Evolutionary conservation across 1,139 yeast species (phyloP).

Genomic region (Lodderomyces oxycetoniae): DNA sequence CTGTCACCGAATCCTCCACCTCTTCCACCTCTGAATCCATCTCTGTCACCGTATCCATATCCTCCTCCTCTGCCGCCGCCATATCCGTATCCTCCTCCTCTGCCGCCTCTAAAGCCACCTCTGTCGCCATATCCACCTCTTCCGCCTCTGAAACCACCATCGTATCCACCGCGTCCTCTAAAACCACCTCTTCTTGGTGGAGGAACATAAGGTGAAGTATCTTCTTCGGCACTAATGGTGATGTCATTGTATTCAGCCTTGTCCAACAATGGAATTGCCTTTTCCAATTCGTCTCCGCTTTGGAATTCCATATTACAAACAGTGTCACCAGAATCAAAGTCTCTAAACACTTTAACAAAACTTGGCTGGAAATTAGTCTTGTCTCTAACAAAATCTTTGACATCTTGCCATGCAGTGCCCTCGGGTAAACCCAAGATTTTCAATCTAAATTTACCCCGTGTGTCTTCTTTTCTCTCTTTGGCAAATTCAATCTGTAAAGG

Average conservation of each 20-base stretch:
- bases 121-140: slow-evolving; percentile 41
- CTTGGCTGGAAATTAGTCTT: slow-evolving; percentile 61
- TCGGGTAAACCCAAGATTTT: slow-evolving; percentile 66
- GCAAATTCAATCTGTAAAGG: slow-evolving; percentile 66
- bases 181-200: slow-evolving; percentile 51
- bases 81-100: slow-evolving; percentile 33
- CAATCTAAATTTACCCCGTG: slow-evolving; percentile 70
- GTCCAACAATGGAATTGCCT: slow-evolving; percentile 64
- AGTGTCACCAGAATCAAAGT: slow-evolving; percentile 55
- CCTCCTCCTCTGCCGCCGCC: no score
- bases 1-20: slow-evolving; percentile 40
- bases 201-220: slow-evolving; percentile 70
- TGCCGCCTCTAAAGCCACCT: slow-evolving; percentile 41
- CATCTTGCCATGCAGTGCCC: slow-evolving; percentile 79
- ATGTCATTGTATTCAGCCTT: slow-evolving; percentile 70
- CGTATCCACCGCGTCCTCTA: slow-evolving; percentile 38
- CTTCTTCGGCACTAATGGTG: slow-evolving; percentile 67
- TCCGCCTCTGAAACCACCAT: slow-evolving; percentile 37
- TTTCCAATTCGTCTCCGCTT: slow-evolving; percentile 67
- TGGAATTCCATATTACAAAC: slow-evolving; percentile 77
- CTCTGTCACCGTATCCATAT: slow-evolving; percentile 23
- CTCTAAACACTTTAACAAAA: slow-evolving; percentile 67
- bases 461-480: slow-evolving; percentile 52
- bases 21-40: slow-evolving; percentile 34
- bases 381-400: slow-evolving; percentile 75